Evolutionary conservation across 228 moss, liverwort and hornwort genomes (phyloP), one percentile per base, ranked within the genome.

Genomic region (Sphagnum fallax): DNA sequence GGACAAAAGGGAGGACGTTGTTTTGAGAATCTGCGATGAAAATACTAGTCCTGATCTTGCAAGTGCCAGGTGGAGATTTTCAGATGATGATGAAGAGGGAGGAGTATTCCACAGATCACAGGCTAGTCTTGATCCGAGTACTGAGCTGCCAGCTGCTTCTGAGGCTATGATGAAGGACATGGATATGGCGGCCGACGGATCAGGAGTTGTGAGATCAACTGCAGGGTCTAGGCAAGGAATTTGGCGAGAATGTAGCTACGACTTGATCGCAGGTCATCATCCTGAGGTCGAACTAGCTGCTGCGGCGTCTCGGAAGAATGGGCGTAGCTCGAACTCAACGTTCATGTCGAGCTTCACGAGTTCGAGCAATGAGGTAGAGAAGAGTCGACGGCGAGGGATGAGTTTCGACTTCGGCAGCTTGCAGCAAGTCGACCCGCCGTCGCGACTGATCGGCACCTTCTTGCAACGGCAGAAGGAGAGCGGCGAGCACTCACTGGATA

Each of bases 21-120:
- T 73, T 32, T 49, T 70, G 10, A 61, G 67, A 50, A 58, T 70
- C 11, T 61, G 73, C 32, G 71, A 70, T 15, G 65, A 62, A 55
- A 49, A 66, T 14, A 64, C 12, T 13, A 53, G 8, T 14, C 48
- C 65, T 6, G 50, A 12, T 55, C 32, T 32, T 32, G 32, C 32
- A 32, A 32, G 32, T 32, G 32, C 32, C 32, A 3, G 32, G 32
- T 32, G 32, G 32, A 32, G 32, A 32, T 32, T 32, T 32, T 32
- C 32, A 32, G 32, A 32, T 32, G 32, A 32, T 32, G 32, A 32
- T 32, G 32, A 32, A 32, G 12, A 12, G 9, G 55, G 55, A 55
- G 55, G 55, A 8, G 55, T 8, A 8, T 2, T 12, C 12, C 55
- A 55, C 55, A 55, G 55, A 12, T 8, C 55, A 8, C 12, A 8